phyloP scores from a whole-genome alignment of 2,329 filamentous ascomycete species.

The Pseudocercospora vitis region DNA sequence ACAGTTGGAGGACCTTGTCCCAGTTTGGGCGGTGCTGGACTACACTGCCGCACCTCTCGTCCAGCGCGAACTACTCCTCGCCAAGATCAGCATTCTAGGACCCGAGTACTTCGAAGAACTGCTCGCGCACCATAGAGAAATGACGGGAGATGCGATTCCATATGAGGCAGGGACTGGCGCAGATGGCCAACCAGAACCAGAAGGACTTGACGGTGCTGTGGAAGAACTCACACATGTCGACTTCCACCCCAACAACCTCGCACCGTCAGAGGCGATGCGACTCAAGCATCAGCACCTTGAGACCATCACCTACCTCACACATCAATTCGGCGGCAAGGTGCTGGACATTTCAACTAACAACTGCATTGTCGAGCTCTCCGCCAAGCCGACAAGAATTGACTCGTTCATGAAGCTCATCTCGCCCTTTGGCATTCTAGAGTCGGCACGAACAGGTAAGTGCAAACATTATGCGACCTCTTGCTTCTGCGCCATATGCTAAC shows the following conservation, averaged over 20 bases:
- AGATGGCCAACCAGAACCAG: constrained; percentile 19
- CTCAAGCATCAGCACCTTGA: constrained; percentile 98
- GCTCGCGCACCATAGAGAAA: constrained; percentile 91
- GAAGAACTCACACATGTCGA: constrained; percentile 49
- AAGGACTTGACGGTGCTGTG: constrained; percentile 14
- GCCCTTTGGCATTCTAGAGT: constrained; percentile 95
- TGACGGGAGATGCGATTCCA: constrained; percentile 52
- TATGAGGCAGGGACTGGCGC: constrained; percentile 20
- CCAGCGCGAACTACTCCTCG: constrained; percentile 90
- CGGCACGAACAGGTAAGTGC: constrained; percentile 72
- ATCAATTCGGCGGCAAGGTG: constrained; percentile 97
- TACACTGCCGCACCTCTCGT: constrained; percentile 92
- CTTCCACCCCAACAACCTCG: constrained; percentile 87
- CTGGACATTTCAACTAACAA: constrained; percentile 97
- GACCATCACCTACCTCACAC: constrained; percentile 92
- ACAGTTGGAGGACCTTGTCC: constrained; percentile 93
- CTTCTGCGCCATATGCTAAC: constrained; percentile 20
- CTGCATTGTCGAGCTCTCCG: constrained; percentile 95
- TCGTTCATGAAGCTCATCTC: constrained; percentile 94
- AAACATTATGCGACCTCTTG: neutral
- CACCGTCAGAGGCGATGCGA: constrained; percentile 81
- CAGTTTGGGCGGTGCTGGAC: constrained; percentile 96
- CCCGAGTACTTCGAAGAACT: constrained; percentile 99
- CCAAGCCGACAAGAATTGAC: constrained; percentile 90
- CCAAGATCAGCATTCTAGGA: constrained; percentile 94